Base-by-base conservation (phyloP, 2,329 filamentous ascomycete genomes). In the Penicillium concentricum region DNA sequence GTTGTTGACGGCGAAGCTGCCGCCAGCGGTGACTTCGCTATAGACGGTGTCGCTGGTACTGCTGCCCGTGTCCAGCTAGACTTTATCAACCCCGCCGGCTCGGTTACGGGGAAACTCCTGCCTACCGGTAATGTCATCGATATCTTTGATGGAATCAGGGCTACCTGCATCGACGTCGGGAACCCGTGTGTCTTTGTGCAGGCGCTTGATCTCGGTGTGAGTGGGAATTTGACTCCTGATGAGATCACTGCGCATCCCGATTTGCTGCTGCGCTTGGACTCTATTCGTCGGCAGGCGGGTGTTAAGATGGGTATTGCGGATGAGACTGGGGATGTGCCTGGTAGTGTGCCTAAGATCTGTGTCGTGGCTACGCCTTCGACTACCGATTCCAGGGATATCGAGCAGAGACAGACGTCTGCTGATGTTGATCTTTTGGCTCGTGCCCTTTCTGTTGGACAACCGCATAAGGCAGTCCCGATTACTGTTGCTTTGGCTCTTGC, bases 161-260 rank as follows among this genome's bases (percentile, higher is more conserved):
- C 79, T 0, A 87, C 84, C 2, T 82, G 86, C 26, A 78, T 88
- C 1, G 87, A 89, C 59, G 84, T 84, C 0, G 82, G 82, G 1
- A 88, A 88, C 62, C 87, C 87, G 0, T 83, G 82, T 45, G 78
- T 87, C 15, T 89, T 89, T 65, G 74, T 89, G 0, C 74, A 74
- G 8, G 84, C 85, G 0, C 66, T 74, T 2, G 81, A 85, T 56
- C 65, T 88, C 0, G 79, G 73, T 0, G 67, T 71, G 0, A 9
- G 39, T 1, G 68, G 67, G 1, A 64, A 67, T 8, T 76, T 87
- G 35, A 76, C 81, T 0, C 85, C 86, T 0, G 76, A 82, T 24
- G 76, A 79, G 28, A 78, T 88, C 42, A 79, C 84, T 20, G 74
- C 75, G 2, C 70, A 81, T 51, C 61, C 72, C 0, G 63, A 63